These are phyloP conservation scores for Dalbergia cultrata DNA, from an alignment of 306 rosid genomes.

Conservation along the genomic window DNA sequence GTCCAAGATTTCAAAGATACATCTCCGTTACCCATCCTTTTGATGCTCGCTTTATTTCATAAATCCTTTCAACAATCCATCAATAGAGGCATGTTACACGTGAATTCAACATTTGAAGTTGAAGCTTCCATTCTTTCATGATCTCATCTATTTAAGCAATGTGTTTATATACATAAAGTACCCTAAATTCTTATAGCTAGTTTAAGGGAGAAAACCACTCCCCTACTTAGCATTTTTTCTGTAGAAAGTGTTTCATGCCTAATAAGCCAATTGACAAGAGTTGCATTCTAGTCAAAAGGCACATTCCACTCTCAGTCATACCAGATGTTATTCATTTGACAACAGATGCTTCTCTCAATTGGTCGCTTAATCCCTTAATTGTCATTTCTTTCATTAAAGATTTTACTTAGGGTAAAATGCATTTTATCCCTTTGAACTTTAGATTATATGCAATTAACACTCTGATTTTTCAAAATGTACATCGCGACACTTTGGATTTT, in stretches of 20 bases:
- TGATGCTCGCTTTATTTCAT: background rate
- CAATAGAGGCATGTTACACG: background rate
- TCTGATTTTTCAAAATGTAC: too few relatives aligned
- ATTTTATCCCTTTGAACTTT: too few relatives aligned
- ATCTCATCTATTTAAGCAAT: background rate
- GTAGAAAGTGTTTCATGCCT: background rate
- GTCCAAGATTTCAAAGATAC: conserved; percentile 13
- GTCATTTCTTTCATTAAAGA: too few relatives aligned
- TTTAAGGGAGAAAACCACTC: background rate
- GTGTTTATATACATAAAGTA: background rate
- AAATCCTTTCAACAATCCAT: background rate
- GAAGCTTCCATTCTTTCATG: background rate
- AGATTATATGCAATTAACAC: too few relatives aligned
- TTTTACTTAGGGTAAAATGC: too few relatives aligned
- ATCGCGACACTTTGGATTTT: too few relatives aligned
- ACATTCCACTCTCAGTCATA: background rate
- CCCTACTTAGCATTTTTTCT: background rate
- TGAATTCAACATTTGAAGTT: conserved; percentile 14
- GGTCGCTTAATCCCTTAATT: too few relatives aligned
- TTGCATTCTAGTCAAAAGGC: conserved; percentile 3
- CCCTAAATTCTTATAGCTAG: background rate
- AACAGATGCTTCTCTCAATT: too few relatives aligned
- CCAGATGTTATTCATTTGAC: too few relatives aligned
- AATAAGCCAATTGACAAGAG: background rate
- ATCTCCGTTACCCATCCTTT: background rate